A percentile compares a stretch with the other conserved stretches of the same genome.
Conservation (phyloP, 2,329 filamentous ascomycete genomes). For the Trichoderma hamatum region DNA sequence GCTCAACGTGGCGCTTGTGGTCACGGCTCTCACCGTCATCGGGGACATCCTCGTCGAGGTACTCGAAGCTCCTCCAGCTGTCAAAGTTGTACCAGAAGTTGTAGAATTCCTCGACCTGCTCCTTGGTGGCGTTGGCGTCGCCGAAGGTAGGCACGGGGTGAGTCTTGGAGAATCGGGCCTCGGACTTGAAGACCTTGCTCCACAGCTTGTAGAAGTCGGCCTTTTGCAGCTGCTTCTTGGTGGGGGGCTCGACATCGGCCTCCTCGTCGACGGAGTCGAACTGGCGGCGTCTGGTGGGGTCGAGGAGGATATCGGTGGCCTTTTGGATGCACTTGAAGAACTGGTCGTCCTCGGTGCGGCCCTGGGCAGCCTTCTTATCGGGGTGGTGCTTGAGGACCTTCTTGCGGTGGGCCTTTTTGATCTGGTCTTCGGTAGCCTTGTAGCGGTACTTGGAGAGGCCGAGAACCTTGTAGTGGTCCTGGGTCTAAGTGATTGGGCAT, state of each 20-base stretch:
- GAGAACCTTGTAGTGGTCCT: conserved; percentile 98
- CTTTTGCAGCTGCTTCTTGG: conserved; percentile 85
- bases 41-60: conserved; percentile 97
- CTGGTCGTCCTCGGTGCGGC: conserved; percentile 86
- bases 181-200: conserved; percentile 85
- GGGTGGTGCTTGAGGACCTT: conserved; percentile 99
- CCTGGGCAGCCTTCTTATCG: conserved; percentile 95
- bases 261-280: conserved; percentile 96
- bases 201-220: conserved; percentile 96
- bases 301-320: conserved; percentile 88
- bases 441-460: conserved; percentile 90
- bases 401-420: conserved; percentile 98
- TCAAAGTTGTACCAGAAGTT: conserved; percentile 99
- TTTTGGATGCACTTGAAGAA: conserved; percentile 99
- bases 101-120: conserved; percentile 94
- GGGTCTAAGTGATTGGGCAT: conserved; percentile 56
- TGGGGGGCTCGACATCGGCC: conserved; percentile 88
- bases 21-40: conserved; percentile 99
- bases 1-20: conserved; percentile 97
- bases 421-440: conserved; percentile 94
- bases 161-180: conserved; percentile 87
- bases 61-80: conserved; percentile 96
- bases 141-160: conserved; percentile 89
- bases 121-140: conserved; percentile 79
- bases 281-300: conserved; percentile 89